Evolutionary conservation across 257 asterid species (phyloP), one percentile per base, ranked within the genome.

Genomic region (Ilex asprella): DNA sequence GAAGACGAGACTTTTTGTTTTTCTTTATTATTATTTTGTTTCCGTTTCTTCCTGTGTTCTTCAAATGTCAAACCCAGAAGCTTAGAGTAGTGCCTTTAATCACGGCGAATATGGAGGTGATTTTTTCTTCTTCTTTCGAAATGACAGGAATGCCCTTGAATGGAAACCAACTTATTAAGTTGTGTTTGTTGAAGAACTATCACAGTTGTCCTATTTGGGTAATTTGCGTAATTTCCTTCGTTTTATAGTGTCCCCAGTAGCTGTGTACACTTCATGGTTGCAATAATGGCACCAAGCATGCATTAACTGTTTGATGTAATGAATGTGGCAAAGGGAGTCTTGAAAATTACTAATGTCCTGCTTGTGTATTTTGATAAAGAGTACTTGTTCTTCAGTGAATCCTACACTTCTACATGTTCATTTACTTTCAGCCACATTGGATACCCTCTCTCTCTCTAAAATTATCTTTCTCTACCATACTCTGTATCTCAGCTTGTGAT

Each of bases 91-190:
- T 75, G 39, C 84, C 86, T 64, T 46, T 52, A 76, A 81, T 81
- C 76, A 74, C 81, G 84, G 81, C 81, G 31, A 60, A 55, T 67
- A 73, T 69, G 84, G 72, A 21, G 81, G 82, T 43, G 54, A 44
- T 61, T 52, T 44, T 21, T 21, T 21, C n/a, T 21, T 21, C 27
- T 21, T 21, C 27, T 21, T 21, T 21, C 41, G 7, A 55, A 16
- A 55, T 76, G 67, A 30, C 82, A 30, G 65, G 74, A 78, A 54
- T 76, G 64, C 74, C 81, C 83, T 27, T 59, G 63, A 61, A 30
- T 59, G 73, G 64, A 65, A 39, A 51, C 72, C 49, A 55, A 64
- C 35, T 65, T 73, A 52, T 16, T 67, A 44, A 14, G 12, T 30
- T 73, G 91, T 35, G 8, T 35, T 35, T 35, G 41, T 35, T 35